Base-by-base conservation (phyloP, 2,329 filamentous ascomycete genomes). In the Penicillium carneum region DNA sequence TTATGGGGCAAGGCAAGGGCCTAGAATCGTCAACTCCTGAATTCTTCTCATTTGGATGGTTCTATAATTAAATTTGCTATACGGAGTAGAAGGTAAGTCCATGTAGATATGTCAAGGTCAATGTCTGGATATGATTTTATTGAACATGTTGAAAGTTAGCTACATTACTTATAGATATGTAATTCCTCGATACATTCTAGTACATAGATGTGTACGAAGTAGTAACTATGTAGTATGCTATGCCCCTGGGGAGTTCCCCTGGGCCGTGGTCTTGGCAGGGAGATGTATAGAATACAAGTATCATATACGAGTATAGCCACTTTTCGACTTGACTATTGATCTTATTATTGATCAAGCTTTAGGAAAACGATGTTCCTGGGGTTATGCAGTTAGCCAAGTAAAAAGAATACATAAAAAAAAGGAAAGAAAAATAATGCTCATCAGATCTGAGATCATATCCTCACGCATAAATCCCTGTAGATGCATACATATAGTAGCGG, bases 11-110 rank as follows among this genome's bases (percentile, higher is more conserved):
- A 47, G 45, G 46, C 16, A 20, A 58, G 41, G 56, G 56, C 43
- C 64, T 67, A 67, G 64, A 67, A 63, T 50, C 29, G 33, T 29
- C 34, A 23, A 56, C 59, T 63, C 64, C 64, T 66, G 58, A 65
- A 52, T 39, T 33, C 23, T 9, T 18, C n/a, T 26, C 11, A 20
- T 23, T 38, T 6, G 43, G 18, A 34, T 26, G 36, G 29, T 61
- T 51, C 16, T 41, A 41, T 18, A 11, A 5, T 36, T 26, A 26
- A 26, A 26, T 16, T 36, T 12, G 12, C 14, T 12, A 12, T 11
- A 34, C 10, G 11, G 10, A 34, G 5, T 8, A 16, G 14, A 38
- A 31, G 29, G 29, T 26, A 6, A 26, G 23, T 26, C 4, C 14
- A 36, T 36, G 34, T 38, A 47, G n/a, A 47, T 12, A 23, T 23